Percentiles rank a stretch among this genome's conserved stretches.
Evolutionary conservation across 495 filamentous ascomycete species (phyloP).

Genomic region (Evernia prunastri): DNA sequence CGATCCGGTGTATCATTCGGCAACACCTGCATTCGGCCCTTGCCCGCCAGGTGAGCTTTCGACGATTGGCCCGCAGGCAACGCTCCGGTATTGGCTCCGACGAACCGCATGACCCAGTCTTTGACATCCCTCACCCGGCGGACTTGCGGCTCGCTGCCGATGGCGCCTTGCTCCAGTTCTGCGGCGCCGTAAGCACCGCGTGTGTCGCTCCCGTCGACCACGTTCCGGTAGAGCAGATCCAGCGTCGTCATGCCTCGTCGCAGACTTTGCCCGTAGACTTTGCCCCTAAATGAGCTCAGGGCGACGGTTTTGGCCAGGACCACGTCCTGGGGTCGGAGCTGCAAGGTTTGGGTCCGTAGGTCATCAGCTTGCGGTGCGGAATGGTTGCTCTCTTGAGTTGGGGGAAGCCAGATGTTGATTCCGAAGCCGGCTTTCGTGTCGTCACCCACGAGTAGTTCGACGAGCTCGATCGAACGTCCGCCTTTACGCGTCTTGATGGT

Average conservation of each 20-base stretch:
- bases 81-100: slow-evolving; percentile 42
- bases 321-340: slow-evolving; percentile 62
- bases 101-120: slow-evolving; percentile 70
- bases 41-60: background rate
- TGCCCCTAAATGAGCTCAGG: slow-evolving; percentile 61
- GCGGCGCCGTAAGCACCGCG: slow-evolving; percentile 34
- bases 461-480: slow-evolving; percentile 46
- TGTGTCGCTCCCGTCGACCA: slow-evolving; percentile 37
- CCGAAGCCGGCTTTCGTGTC: slow-evolving; percentile 77
- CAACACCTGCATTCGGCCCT: background rate
- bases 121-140: slow-evolving; percentile 61
- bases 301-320: slow-evolving; percentile 70
- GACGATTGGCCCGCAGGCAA: background rate
- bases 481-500: slow-evolving; percentile 43
- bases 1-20: slow-evolving; percentile 8
- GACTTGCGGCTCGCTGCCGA: slow-evolving; percentile 43
- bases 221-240: slow-evolving; percentile 54
- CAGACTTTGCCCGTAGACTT: slow-evolving; percentile 72
- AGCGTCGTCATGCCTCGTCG: slow-evolving; percentile 63
- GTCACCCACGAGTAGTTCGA: slow-evolving; percentile 79
- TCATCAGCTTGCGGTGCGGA: slow-evolving; percentile 25
- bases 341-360: slow-evolving; percentile 40
- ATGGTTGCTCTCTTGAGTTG: slow-evolving; percentile 23
- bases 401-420: slow-evolving; percentile 74
- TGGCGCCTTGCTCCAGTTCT: slow-evolving; percentile 25